Conservation (phyloP, 2,329 filamentous ascomycete genomes). For the Orbilia quercus region DNA sequence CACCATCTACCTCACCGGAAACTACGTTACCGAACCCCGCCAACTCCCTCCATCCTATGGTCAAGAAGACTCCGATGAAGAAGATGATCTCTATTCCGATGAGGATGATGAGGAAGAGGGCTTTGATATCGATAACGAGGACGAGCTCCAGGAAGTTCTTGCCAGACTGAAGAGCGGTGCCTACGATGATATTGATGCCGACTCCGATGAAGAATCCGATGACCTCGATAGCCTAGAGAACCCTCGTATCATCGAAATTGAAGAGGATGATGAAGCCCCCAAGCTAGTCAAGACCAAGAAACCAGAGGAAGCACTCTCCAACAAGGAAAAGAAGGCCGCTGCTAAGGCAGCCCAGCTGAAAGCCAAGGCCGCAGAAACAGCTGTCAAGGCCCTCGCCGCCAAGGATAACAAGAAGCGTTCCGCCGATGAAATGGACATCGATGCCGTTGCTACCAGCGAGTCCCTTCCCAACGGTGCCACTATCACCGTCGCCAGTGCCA, state of each 20-base stretch:
- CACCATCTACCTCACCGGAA: constrained; percentile 90
- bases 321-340: constrained; percentile 70
- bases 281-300: constrained; percentile 68
- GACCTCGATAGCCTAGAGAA: constrained; percentile 81
- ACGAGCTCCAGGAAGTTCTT: constrained; percentile 58
- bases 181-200: constrained; percentile 62
- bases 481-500: constrained; percentile 19
- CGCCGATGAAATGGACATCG: constrained; percentile 71
- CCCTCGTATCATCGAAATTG: constrained; percentile 74
- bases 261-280: constrained; percentile 78
- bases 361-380: constrained; percentile 68
- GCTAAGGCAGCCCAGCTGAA: constrained; percentile 63
- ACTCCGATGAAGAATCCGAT: constrained; percentile 74
- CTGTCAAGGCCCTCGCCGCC: constrained; percentile 66
- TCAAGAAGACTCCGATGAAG: constrained; percentile 68
- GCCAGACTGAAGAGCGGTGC: constrained; percentile 31
- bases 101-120: constrained; percentile 63
- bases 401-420: constrained; percentile 87
- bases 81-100: constrained; percentile 71
- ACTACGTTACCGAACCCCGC: constrained; percentile 79
- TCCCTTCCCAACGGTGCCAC: constrained; percentile 39
- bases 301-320: constrained; percentile 67
- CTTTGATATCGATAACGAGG: constrained; percentile 63
- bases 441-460: constrained; percentile 70
- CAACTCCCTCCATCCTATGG: constrained; percentile 66